Percentiles rank a stretch among this genome's conserved stretches.
Evolutionary conservation across 352 stramenopile species (phyloP).

Genomic region (Globisporangium iwayamae): DNA sequence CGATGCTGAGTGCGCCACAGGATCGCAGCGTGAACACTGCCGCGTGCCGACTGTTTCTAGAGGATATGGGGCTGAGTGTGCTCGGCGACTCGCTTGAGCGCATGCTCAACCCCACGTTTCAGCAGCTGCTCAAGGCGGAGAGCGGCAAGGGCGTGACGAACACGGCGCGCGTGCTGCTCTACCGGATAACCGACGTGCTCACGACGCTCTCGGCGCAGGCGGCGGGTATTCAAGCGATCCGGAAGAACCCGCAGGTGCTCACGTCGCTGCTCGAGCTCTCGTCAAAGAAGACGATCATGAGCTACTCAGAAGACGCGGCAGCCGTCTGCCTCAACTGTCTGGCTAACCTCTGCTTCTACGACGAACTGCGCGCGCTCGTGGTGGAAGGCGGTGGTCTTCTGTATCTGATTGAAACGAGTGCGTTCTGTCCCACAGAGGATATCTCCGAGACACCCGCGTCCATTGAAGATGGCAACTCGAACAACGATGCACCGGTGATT

Average conservation of each 20-base stretch:
- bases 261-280: conserved; percentile 56
- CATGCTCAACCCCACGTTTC: conserved; percentile 67
- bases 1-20: conserved; percentile 48
- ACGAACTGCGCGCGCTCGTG: conserved; percentile 48
- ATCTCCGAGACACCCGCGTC: conserved; percentile 19
- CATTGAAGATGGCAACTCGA: conserved; percentile 23
- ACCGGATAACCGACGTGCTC: conserved; percentile 65
- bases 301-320: conserved; percentile 53
- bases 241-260: conserved; percentile 56
- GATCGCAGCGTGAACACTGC: conserved; percentile 45
- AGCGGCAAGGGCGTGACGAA: conserved; percentile 24
- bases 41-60: conserved; percentile 53
- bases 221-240: conserved; percentile 42
- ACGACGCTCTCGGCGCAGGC: conserved; percentile 39
- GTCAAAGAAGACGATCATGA: conserved; percentile 54
- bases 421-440: conserved; percentile 60
- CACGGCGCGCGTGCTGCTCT: conserved; percentile 62
- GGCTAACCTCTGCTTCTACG: conserved; percentile 53
- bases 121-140: conserved; percentile 51
- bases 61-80: conserved; percentile 42
- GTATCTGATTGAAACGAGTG: conserved; percentile 59
- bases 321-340: conserved; percentile 62
- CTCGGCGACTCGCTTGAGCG: conserved; percentile 60
- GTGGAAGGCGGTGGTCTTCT: conserved; percentile 65
- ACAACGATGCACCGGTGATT: conserved; percentile 16